Conservation (phyloP, 2,329 filamentous ascomycete species). For the Colletotrichum euphorbiae region DNA sequence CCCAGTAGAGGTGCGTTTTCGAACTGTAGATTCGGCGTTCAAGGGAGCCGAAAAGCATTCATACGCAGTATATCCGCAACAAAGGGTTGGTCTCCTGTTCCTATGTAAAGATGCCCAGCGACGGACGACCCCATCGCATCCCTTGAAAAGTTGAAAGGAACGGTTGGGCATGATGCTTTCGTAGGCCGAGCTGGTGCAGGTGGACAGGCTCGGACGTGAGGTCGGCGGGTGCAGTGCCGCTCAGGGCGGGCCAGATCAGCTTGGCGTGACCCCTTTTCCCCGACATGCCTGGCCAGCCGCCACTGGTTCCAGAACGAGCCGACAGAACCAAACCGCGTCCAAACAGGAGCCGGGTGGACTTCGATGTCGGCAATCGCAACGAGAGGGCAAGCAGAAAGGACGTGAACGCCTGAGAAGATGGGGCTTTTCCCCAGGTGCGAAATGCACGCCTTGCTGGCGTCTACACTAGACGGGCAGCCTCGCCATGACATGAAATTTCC, state of each 20-base stretch:
- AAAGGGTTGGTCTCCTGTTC: not conserved
- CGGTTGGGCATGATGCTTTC: not conserved
- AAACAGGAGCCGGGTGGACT: not conserved
- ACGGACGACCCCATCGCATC: conserved; percentile 1
- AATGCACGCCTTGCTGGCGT: not conserved
- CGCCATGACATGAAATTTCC: conserved; percentile 19
- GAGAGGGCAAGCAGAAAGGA: not conserved
- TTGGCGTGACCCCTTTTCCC: conserved; percentile 32
- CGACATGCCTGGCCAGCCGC: conserved; percentile 29
- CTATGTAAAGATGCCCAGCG: conserved; percentile 16
- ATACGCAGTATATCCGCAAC: conserved; percentile 11
- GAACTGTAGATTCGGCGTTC: not conserved
- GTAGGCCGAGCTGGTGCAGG: not conserved
- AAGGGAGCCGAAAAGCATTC: conserved; percentile 32
- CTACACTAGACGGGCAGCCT: conserved; percentile 1
- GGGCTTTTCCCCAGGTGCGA: not conserved
- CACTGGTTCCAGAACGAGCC: conserved; percentile 29
- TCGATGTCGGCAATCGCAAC: conserved; percentile 2
- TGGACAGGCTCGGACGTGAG: conserved; percentile 20
- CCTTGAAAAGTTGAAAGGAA: conserved; percentile 13
- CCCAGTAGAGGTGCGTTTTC: not conserved
- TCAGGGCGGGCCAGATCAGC: conserved; percentile 12
- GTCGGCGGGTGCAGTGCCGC: conserved; percentile 1
- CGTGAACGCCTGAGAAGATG: not conserved
- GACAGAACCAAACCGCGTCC: conserved; percentile 1